These are phyloP conservation scores for Claviceps humidiphila DNA, from an alignment of 2,329 filamentous ascomycete genomes.

Conservation along the genomic window DNA sequence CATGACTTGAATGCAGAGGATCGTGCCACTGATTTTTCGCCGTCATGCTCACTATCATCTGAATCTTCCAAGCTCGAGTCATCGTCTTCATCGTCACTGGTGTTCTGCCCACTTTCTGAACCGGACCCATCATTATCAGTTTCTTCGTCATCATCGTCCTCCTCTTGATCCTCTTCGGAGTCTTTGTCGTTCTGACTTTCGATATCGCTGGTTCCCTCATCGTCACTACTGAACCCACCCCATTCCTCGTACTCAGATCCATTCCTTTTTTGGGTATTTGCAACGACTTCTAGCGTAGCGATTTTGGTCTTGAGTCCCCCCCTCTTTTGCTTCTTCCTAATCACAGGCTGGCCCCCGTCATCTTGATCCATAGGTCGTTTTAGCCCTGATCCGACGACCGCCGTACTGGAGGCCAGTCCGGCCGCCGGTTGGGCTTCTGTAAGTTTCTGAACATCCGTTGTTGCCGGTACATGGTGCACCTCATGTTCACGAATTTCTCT, in stretches of 20 bases:
- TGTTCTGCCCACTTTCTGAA: slow-evolving; percentile 11
- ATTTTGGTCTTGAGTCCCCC: slow-evolving; percentile 43
- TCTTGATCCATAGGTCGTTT: slow-evolving; percentile 78
- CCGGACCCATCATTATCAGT: slow-evolving; percentile 20
- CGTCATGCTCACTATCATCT: slow-evolving; percentile 14
- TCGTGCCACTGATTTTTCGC: slow-evolving; percentile 19
- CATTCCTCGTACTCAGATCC: slow-evolving; percentile 37
- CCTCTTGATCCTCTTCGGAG: slow-evolving; percentile 16
- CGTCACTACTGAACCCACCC: slow-evolving; percentile 46
- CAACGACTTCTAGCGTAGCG: slow-evolving; percentile 29
- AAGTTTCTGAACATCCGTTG: not conserved
- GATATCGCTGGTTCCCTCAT: slow-evolving; percentile 14
- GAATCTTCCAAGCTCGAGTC: slow-evolving; percentile 19
- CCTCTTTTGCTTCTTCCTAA: slow-evolving; percentile 70
- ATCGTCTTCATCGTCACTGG: slow-evolving; percentile 17
- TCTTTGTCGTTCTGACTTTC: slow-evolving; percentile 11
- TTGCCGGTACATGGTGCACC: slow-evolving; percentile 7
- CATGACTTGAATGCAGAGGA: slow-evolving; percentile 78
- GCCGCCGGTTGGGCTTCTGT: not conserved
- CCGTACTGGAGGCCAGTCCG: not conserved
- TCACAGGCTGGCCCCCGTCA: slow-evolving; percentile 64
- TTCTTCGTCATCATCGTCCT: slow-evolving; percentile 9
- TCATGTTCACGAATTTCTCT: slow-evolving; percentile 11
- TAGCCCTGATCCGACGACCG: slow-evolving; percentile 57
- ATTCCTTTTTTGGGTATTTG: slow-evolving; percentile 22